Conservation (phyloP, 257 asterid genomes). For the Capsicum baccatum region DNA sequence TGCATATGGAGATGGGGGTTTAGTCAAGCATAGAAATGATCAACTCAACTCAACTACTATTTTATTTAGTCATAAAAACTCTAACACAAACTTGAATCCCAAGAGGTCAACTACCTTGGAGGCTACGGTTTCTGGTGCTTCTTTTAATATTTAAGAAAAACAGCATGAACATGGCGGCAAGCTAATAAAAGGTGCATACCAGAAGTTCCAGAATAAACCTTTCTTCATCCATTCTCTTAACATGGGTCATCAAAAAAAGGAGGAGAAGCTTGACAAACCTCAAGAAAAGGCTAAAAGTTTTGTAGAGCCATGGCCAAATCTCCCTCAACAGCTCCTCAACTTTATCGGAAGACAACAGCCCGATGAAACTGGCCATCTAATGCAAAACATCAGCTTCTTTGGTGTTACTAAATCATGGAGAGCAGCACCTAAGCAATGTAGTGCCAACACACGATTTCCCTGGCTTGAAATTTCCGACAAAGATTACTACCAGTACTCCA, state of each 20-base stretch:
- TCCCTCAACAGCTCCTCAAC: slow-evolving; percentile 34
- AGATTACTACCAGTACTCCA: background rate
- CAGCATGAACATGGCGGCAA: background rate
- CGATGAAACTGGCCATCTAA: background rate
- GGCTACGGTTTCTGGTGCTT: slow-evolving; percentile 22
- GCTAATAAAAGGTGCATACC: background rate
- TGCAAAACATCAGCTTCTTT: slow-evolving; percentile 37
- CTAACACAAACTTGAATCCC: background rate
- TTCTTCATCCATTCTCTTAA: background rate
- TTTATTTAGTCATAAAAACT: background rate
- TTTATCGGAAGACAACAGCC: slow-evolving; percentile 30
- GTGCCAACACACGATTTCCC: background rate
- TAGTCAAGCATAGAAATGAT: background rate
- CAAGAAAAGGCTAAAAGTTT: background rate
- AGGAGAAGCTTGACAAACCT: background rate
- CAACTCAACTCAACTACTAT: background rate
- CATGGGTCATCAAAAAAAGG: background rate
- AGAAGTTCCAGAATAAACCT: background rate
- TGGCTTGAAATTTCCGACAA: slow-evolving; percentile 32
- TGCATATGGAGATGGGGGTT: background rate
- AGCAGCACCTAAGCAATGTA: slow-evolving; percentile 33
- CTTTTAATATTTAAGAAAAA: background rate
- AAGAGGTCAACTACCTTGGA: slow-evolving; percentile 22
- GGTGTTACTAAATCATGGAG: slow-evolving; percentile 47
- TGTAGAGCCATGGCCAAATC: slow-evolving; percentile 47